Percentiles rank a stretch among this genome's conserved stretches.
phyloP scores from a whole-genome alignment of 164 flowering plant genomes.

The Berberis vulgaris region DNA sequence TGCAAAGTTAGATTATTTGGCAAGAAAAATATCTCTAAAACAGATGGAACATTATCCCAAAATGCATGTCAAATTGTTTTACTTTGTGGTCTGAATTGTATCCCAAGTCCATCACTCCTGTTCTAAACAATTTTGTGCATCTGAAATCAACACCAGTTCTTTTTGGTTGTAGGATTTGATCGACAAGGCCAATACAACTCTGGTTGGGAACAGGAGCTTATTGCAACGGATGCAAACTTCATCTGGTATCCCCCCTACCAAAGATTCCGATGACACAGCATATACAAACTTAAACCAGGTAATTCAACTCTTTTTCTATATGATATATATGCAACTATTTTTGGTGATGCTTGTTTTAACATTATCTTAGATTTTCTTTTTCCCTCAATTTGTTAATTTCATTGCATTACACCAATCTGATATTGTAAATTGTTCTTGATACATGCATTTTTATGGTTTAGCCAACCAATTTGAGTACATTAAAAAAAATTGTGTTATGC shows the following conservation, averaged over 20 bases:
- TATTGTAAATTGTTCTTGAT: background rate
- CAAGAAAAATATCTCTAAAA: too few relatives aligned
- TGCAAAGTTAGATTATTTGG: too few relatives aligned
- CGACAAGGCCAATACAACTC: conserved; percentile 59
- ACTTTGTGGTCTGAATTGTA: too few relatives aligned
- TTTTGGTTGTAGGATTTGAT: conserved; percentile 61
- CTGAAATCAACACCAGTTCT: background rate
- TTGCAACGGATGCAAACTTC: conserved; percentile 68
- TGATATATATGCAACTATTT: too few relatives aligned
- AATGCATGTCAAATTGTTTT: background rate
- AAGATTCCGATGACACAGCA: conserved; percentile 55
- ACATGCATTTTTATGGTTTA: background rate
- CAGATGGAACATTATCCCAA: too few relatives aligned
- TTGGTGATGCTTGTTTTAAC: too few relatives aligned
- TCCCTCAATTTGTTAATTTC: background rate
- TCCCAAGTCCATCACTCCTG: background rate
- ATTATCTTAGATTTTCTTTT: too few relatives aligned
- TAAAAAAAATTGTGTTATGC: too few relatives aligned
- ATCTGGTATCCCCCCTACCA: conserved; percentile 32
- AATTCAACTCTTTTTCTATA: background rate
- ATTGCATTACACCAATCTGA: background rate
- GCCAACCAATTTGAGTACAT: too few relatives aligned
- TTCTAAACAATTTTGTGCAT: background rate
- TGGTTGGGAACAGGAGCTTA: conserved; percentile 61
- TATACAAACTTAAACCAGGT: conserved; percentile 75